Evolutionary conservation across 805 yeast genomes (phyloP).

Genomic region (Schwanniomyces occidentalis): DNA sequence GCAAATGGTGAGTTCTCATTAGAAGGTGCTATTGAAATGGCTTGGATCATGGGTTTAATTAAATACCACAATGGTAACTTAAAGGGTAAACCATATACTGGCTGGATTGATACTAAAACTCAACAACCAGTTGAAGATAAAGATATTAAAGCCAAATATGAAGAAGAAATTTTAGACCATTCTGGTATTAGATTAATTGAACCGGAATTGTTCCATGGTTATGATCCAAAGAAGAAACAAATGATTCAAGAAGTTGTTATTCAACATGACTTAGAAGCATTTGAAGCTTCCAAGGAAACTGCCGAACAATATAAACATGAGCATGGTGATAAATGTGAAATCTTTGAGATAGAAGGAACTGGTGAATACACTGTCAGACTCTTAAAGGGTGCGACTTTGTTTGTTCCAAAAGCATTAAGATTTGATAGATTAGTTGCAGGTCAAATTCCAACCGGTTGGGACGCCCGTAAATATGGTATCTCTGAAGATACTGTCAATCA

Average conservation of each 20-base stretch:
- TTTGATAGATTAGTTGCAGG: constrained; percentile 81
- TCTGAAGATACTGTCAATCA: constrained; percentile 89
- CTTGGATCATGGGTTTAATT: constrained; percentile 98
- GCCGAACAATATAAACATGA: constrained; percentile 92
- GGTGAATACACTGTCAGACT: constrained; percentile 91
- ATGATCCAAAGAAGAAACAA: constrained; percentile 92
- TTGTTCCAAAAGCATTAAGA: constrained; percentile 83
- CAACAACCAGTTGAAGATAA: constrained; percentile 91
- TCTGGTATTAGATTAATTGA: constrained; percentile 96
- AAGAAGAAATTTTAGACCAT: constrained; percentile 83
- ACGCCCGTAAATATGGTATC: constrained; percentile 92
- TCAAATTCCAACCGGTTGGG: constrained; percentile 99
- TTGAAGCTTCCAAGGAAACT: constrained; percentile 91
- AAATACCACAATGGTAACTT: constrained; percentile 90
- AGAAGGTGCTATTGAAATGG: constrained; percentile 99
- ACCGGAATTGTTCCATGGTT: constrained; percentile 91
- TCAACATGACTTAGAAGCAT: constrained; percentile 95
- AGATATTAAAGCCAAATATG: constrained; percentile 91
- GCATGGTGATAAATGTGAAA: constrained; percentile 93
- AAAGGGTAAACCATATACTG: constrained; percentile 88
- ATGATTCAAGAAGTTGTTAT: constrained; percentile 93
- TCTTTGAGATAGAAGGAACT: constrained; percentile 81
- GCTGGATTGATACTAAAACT: constrained; percentile 97
- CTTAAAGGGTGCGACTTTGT: constrained; percentile 89
- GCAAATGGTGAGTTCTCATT: constrained; percentile 90